Evolutionary conservation across 257 asterid species (phyloP), one percentile per base, ranked within the genome.

Genomic region (Dorcoceras hygrometricum): DNA sequence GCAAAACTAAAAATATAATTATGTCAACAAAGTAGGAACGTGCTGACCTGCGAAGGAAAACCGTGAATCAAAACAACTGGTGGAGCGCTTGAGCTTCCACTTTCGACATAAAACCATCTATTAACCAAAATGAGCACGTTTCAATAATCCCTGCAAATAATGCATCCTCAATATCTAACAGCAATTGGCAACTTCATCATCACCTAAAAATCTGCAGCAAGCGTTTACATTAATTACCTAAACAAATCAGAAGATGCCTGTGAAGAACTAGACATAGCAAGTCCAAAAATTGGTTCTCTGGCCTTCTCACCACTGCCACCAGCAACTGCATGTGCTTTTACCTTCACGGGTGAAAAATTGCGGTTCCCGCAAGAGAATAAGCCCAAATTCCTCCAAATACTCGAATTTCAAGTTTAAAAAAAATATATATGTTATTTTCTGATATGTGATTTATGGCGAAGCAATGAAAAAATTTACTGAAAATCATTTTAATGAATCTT

Each of bases 41-140:
- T 55, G 67, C 82, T 72, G 54, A 87, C 97, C 95, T 92, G 96
- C 5, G 96, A 89, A 22, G 97, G 97, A 68, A 87, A 84, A 0
- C 98, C 97, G 54, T 92, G 97, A 76, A 92, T 74, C 62, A 89
- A 74, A 65, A 92, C 55, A 64, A 92, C 69, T 11, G 94, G 84
- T 63, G 87, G 88, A 69, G 81, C 81, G 29, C 68, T 76, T 23
- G 87, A 63, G 71, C 78, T 87, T 76, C 97, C 97, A 26, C 79
- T 84, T 71, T 92, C 91, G 48, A 92, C 85, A 76, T 88, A 89
- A 76, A 92, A 92, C 96, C 96, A 92, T 89, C 96, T 89, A 87
- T 76, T 81, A 91, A 82, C 83, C 89, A 86, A 87, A 89, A 87
- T 73, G 89, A 81, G 85, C 78, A 89, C 61, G 87, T 79, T 85